Conservation (phyloP, 2,329 filamentous ascomycete genomes). For the Fusarium sp. region DNA sequence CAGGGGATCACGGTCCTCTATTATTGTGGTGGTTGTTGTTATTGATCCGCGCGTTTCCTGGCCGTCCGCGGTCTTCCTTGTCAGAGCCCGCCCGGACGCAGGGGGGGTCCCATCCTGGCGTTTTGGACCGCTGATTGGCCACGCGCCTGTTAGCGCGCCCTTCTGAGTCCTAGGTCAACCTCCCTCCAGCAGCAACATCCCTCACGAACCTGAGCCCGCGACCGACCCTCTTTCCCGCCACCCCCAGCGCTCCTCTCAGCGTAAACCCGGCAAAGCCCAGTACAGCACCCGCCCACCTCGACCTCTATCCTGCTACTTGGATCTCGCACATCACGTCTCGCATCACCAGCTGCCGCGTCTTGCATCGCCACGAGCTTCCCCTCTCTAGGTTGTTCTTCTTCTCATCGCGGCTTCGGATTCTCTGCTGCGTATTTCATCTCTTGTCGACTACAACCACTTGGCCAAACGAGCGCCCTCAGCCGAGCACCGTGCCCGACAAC, state of each 20-base stretch:
- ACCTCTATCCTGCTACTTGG: constrained; percentile 37
- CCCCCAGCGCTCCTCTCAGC: constrained; percentile 37
- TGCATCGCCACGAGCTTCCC: constrained; percentile 28
- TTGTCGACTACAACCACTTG: constrained; percentile 15
- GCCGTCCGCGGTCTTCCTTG: constrained; percentile 42
- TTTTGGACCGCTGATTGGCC: constrained; percentile 38
- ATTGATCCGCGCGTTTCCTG: constrained; percentile 47
- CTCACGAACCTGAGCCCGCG: constrained; percentile 37
- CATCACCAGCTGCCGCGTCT: constrained; percentile 33
- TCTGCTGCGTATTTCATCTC: constrained; percentile 19
- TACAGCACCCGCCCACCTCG: constrained; percentile 37
- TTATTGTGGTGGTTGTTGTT: constrained; percentile 47
- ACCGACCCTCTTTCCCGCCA: constrained; percentile 43
- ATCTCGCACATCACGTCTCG: constrained; percentile 38
- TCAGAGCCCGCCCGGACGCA: constrained; percentile 17
- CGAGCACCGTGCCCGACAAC: constrained; percentile 23
- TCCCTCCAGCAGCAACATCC: constrained; percentile 44
- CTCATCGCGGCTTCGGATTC: constrained; percentile 1
- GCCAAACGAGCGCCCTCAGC: constrained; percentile 26
- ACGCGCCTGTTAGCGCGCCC: constrained; percentile 38
- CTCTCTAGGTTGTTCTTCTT: constrained; percentile 13
- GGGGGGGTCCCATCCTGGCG: constrained; percentile 21
- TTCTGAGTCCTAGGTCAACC: constrained; percentile 41
- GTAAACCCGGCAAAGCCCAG: constrained; percentile 23
- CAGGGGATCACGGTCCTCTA: constrained; percentile 28